phyloP scores from a whole-genome alignment of 768 basidiomycete species.

The Pleurotus sapidus region DNA sequence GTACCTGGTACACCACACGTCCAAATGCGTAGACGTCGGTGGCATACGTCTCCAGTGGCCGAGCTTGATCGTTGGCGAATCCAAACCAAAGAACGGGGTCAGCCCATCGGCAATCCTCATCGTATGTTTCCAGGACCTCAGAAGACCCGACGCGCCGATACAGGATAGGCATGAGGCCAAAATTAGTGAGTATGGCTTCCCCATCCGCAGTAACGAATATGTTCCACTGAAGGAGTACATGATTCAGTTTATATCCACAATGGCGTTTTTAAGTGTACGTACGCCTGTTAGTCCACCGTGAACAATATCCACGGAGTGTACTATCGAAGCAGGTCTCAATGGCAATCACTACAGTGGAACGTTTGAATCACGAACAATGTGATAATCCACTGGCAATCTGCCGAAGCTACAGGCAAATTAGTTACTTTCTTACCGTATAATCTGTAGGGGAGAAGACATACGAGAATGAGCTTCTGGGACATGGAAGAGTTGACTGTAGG shows the following conservation, averaged over 20 bases:
- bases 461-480: neutral
- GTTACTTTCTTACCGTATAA: neutral
- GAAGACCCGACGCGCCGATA: neutral
- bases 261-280: neutral
- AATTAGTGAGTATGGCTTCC: conserved; percentile 1
- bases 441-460: neutral
- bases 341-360: neutral
- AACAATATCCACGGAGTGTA: conserved; percentile 3
- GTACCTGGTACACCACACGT: conserved; percentile 5
- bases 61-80: neutral
- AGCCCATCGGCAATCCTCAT: conserved; percentile 4
- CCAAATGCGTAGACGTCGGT: conserved; percentile 8
- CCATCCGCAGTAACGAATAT: conserved; percentile 3
- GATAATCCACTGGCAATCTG: neutral
- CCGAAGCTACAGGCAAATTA: neutral
- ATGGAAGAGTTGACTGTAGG: neutral
- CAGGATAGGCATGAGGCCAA: conserved; percentile 1
- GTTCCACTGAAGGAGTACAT: neutral
- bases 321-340: neutral
- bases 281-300: conserved; percentile 9
- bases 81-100: conserved; percentile 1
- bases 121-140: neutral
- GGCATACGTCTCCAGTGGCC: neutral
- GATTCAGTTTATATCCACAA: neutral
- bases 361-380: neutral